A percentile compares a stretch with the other conserved stretches of the same genome.
phyloP scores from a whole-genome alignment of 208 protist species.

The Endotrypanum monterogeii region DNA sequence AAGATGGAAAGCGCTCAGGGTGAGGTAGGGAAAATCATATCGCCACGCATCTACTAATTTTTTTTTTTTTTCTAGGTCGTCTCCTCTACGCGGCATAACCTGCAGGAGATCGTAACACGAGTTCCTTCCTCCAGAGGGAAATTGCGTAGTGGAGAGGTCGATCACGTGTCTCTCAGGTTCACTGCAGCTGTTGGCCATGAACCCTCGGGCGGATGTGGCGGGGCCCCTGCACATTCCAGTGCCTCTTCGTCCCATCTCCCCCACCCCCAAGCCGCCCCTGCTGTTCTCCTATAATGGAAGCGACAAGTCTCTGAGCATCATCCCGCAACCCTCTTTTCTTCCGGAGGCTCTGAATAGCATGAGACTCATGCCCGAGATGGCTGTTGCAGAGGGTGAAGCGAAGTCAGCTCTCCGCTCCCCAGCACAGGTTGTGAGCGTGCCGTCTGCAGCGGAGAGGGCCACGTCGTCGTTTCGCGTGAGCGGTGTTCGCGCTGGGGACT shows the following conservation, averaged over 20 bases:
- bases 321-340: not conserved
- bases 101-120: not conserved
- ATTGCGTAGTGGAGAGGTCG: not conserved
- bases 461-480: constrained; percentile 30
- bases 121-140: not conserved
- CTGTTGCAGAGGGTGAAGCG: constrained; percentile 8
- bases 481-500: constrained; percentile 11
- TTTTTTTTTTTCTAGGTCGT: not conserved
- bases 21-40: not conserved
- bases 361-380: not conserved
- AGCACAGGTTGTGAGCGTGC: not conserved
- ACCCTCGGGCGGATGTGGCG: not conserved
- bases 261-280: not conserved
- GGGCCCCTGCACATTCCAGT: not conserved
- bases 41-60: constrained; percentile 12
- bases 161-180: not conserved
- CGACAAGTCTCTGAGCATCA: not conserved
- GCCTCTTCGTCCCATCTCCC: not conserved
- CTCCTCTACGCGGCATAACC: not conserved
- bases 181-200: not conserved
- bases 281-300: not conserved
- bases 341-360: too few relatives aligned
- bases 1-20: not conserved
- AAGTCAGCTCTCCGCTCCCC: constrained; percentile 12
- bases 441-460: not conserved